Conservation (phyloP, 768 basidiomycete genomes). For the Agrocybe pediades region DNA sequence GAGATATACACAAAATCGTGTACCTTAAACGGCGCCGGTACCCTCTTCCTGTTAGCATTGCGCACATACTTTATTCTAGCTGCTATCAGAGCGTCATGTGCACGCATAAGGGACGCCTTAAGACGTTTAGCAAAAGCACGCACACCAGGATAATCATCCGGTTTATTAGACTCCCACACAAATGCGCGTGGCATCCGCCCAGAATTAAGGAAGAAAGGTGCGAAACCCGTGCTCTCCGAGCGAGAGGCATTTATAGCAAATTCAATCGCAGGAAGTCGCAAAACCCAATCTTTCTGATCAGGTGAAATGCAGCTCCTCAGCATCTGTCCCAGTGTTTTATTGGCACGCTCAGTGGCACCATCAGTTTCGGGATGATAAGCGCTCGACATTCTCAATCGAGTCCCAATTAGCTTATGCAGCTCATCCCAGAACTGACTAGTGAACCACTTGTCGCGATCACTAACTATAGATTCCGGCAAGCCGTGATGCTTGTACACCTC, state of each 20-base stretch:
- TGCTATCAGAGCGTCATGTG: slow-evolving; percentile 33
- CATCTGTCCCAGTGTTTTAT: slow-evolving; percentile 22
- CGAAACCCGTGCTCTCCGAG: slow-evolving; percentile 22
- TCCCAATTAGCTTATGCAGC: slow-evolving; percentile 12
- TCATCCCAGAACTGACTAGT: slow-evolving; percentile 11
- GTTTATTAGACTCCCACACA: slow-evolving; percentile 18
- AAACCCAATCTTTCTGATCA: slow-evolving; percentile 34
- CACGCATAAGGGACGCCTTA: slow-evolving; percentile 27
- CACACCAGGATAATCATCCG: slow-evolving; percentile 21
- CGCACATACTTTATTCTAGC: slow-evolving; percentile 29
- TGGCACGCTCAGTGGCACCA: slow-evolving; percentile 16
- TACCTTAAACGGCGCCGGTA: slow-evolving; percentile 11
- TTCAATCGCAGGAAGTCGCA: slow-evolving; percentile 26
- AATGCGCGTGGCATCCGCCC: slow-evolving; percentile 20
- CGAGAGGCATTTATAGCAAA: slow-evolving; percentile 21
- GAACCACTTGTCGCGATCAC: slow-evolving; percentile 11
- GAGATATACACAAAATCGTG: slow-evolving; percentile 23
- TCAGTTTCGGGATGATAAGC: slow-evolving; percentile 13
- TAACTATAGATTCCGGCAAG: slow-evolving; percentile 9
- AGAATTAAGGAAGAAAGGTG: slow-evolving; percentile 27
- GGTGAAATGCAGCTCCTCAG: slow-evolving; percentile 20
- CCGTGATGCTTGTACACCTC: slow-evolving; percentile 14
- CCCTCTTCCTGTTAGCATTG: slow-evolving; percentile 26
- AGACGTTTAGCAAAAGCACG: slow-evolving; percentile 16
- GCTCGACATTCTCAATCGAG: slow-evolving; percentile 9